phyloP scores from a whole-genome alignment of 169 alveolate species.

The Cryptosporidium ryanae region DNA sequence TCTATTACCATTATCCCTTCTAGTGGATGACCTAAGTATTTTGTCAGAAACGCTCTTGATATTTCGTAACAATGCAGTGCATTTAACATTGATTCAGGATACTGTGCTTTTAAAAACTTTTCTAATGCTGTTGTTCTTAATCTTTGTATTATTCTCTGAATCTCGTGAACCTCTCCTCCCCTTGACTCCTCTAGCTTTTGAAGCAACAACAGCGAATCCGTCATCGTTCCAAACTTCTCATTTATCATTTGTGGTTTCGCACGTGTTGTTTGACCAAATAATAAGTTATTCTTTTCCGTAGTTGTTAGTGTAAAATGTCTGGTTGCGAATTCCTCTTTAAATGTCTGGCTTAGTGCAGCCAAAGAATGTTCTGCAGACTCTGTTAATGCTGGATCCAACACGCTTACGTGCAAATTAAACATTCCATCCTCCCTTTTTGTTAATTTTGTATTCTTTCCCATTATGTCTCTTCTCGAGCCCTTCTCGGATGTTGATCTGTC shows the following conservation, averaged over 20 bases:
- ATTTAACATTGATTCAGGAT: constrained; percentile 79
- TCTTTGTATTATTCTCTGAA: constrained; percentile 79
- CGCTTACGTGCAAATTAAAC: constrained; percentile 69
- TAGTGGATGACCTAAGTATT: constrained; percentile 78
- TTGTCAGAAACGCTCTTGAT: constrained; percentile 78
- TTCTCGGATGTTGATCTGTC: constrained; percentile 20
- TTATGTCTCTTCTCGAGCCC: not conserved
- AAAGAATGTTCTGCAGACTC: constrained; percentile 66
- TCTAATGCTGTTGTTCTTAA: constrained; percentile 78
- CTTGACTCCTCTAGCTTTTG: constrained; percentile 68
- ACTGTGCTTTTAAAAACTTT: constrained; percentile 77
- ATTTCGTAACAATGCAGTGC: constrained; percentile 80
- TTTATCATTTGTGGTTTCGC: constrained; percentile 63
- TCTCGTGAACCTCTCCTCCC: constrained; percentile 74
- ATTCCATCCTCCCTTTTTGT: constrained; percentile 59
- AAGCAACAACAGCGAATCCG: constrained; percentile 50
- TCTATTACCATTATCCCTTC: constrained; percentile 88
- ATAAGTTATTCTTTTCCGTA: constrained; percentile 54
- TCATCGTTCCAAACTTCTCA: constrained; percentile 59
- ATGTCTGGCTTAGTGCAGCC: constrained; percentile 62
- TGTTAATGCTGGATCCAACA: constrained; percentile 55
- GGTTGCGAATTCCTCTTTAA: constrained; percentile 64
- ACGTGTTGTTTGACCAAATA: constrained; percentile 48
- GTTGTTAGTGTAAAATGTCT: constrained; percentile 72
- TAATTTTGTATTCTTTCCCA: constrained; percentile 6